Evolutionary conservation across 306 rosid species (phyloP).

Genomic region (Cucurbita ficifolia): DNA sequence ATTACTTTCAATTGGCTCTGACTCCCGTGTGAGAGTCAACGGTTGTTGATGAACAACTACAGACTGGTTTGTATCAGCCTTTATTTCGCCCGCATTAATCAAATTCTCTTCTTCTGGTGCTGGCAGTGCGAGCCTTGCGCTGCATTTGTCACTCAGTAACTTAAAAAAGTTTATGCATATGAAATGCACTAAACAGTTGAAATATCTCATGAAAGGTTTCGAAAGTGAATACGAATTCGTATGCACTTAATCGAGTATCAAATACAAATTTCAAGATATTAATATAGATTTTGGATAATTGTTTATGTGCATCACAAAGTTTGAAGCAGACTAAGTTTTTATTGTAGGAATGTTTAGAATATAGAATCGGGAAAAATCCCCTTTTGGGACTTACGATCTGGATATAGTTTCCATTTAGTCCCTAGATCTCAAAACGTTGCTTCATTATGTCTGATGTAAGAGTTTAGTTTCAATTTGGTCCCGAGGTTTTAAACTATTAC

Average conservation of each 20-base stretch:
- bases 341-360: not conserved
- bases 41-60: not conserved
- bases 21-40: not conserved
- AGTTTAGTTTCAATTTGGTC: no score
- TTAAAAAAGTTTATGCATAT: not conserved
- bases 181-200: not conserved
- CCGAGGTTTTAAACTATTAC: no score
- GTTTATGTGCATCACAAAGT: not conserved
- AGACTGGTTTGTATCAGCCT: not conserved
- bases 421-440: no score
- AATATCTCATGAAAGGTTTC: not conserved
- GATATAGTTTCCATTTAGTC: no score
- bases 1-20: not conserved
- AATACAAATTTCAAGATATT: not conserved
- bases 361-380: not conserved
- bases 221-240: not conserved
- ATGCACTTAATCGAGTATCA: not conserved
- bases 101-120: conserved; percentile 4
- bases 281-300: not conserved
- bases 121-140: conserved; percentile 11
- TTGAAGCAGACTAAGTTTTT: not conserved
- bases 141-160: not conserved
- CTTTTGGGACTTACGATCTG: no score
- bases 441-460: no score
- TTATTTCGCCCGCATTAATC: not conserved